Evolutionary conservation across 495 filamentous ascomycete species (phyloP).

Genomic region (Tetracladium marchalianum): DNA sequence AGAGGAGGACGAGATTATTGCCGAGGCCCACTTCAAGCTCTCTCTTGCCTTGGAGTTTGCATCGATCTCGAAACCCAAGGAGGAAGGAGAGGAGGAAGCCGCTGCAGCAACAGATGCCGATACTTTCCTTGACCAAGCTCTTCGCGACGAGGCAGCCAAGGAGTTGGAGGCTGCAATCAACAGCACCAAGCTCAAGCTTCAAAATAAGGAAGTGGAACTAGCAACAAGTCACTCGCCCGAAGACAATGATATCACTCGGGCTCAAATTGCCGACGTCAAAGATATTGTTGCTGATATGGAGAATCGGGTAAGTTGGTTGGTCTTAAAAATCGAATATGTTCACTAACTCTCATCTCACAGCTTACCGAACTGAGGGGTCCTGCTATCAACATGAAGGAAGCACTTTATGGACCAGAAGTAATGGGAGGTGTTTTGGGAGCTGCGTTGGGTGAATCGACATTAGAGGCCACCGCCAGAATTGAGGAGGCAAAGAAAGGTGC

Average conservation of each 20-base stretch:
- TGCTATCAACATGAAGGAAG: conserved; percentile 50
- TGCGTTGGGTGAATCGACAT: conserved; percentile 56
- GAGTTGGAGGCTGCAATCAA: conserved; percentile 78
- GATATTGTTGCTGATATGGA: conserved; percentile 86
- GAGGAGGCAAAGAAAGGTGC: conserved; percentile 73
- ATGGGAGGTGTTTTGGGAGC: conserved; percentile 61
- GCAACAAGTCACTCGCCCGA: conserved; percentile 38
- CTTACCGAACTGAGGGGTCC: conserved; percentile 68
- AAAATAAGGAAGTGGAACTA: conserved; percentile 59
- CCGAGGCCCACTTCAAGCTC: conserved; percentile 92
- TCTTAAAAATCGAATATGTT: not conserved
- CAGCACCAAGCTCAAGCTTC: conserved; percentile 65
- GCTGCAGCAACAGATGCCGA: conserved; percentile 19
- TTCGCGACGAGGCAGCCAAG: conserved; percentile 64
- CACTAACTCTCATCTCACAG: conserved; percentile 26
- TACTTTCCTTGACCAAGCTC: conserved; percentile 45
- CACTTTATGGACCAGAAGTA: conserved; percentile 32
- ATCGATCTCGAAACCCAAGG: conserved; percentile 52
- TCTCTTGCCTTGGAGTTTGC: conserved; percentile 93
- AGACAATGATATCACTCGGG: conserved; percentile 49
- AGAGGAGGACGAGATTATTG: conserved; percentile 67
- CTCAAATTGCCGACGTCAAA: conserved; percentile 70
- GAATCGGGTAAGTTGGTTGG: conserved; percentile 47
- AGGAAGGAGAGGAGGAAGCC: conserved; percentile 33
- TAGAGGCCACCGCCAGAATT: conserved; percentile 52